phyloP scores from a whole-genome alignment of 2,329 filamentous ascomycete species.

The Colletotrichum godetiae region DNA sequence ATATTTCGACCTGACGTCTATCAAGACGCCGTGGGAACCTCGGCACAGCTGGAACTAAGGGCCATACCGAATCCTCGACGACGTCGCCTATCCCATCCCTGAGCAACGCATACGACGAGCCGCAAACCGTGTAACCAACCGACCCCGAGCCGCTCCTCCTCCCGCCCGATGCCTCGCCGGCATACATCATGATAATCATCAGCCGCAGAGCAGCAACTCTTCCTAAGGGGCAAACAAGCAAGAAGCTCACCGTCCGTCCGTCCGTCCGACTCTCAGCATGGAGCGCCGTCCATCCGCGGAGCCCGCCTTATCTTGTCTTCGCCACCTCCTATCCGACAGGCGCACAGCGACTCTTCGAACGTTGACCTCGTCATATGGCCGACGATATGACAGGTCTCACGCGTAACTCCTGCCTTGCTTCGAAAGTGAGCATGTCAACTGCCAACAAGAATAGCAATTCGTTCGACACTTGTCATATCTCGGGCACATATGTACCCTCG shows the following conservation, averaged over 20 bases:
- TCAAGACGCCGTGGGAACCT: not conserved
- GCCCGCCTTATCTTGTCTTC: not conserved
- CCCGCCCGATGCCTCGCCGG: too few relatives aligned
- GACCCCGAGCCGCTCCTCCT: not conserved
- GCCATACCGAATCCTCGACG: not conserved
- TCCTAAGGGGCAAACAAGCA: not conserved
- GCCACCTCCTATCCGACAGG: conserved; percentile 1
- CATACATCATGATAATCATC: not conserved
- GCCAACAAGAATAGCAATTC: not conserved
- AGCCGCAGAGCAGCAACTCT: not conserved
- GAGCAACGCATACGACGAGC: not conserved
- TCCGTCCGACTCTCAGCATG: not conserved
- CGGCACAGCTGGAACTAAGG: not conserved
- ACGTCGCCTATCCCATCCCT: not conserved
- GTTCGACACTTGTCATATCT: conserved; percentile 9
- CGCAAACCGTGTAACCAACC: not conserved
- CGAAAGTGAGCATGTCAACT: not conserved
- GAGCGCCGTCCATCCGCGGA: too few relatives aligned
- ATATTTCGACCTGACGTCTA: not conserved
- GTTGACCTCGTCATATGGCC: not conserved
- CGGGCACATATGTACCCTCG: not conserved
- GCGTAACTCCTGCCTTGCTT: not conserved
- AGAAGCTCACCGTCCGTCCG: not conserved
- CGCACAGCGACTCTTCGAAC: not conserved
- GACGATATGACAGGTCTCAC: conserved; percentile 9